Conservation (phyloP, 768 basidiomycete species). For the Podaxis carcinomalis region DNA sequence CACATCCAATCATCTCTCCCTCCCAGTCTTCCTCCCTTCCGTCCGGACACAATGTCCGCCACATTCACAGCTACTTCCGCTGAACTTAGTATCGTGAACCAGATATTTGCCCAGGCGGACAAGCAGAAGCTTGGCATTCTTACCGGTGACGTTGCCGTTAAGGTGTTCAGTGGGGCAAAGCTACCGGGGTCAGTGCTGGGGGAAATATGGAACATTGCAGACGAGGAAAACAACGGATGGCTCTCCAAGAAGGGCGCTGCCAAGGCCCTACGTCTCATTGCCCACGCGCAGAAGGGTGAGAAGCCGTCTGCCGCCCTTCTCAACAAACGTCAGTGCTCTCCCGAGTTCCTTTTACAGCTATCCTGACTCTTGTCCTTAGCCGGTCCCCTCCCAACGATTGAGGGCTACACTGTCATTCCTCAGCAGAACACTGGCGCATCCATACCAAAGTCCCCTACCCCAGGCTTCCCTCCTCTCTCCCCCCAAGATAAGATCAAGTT, state of each 20-base stretch:
- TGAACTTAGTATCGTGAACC: constrained; percentile 59
- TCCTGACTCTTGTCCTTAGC: constrained; percentile 41
- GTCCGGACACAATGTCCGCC: constrained; percentile 35
- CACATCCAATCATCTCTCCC: constrained; percentile 15
- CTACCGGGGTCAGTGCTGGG: constrained; percentile 76
- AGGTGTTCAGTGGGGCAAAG: constrained; percentile 79
- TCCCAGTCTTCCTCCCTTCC: constrained; percentile 4
- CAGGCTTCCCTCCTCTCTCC: constrained; percentile 62
- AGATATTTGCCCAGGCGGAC: constrained; percentile 73
- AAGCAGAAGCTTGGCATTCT: constrained; percentile 77
- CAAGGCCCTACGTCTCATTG: constrained; percentile 85
- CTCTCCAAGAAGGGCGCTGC: constrained; percentile 86
- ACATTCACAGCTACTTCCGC: constrained; percentile 42
- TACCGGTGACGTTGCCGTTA: constrained; percentile 89
- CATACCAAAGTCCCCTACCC: constrained; percentile 59
- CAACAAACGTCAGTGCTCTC: constrained; percentile 58
- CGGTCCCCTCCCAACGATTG: constrained; percentile 79
- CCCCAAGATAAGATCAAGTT: constrained; percentile 85
- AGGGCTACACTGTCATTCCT: constrained; percentile 55
- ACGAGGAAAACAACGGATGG: constrained; percentile 92
- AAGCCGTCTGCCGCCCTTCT: constrained; percentile 57
- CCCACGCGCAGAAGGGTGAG: constrained; percentile 87
- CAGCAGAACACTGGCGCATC: constrained; percentile 60
- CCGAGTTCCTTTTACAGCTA: constrained; percentile 9
- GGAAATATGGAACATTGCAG: constrained; percentile 91